Evolutionary conservation across 2,329 filamentous ascomycete genomes (phyloP).

Genomic region (Graphilbum sp.): DNA sequence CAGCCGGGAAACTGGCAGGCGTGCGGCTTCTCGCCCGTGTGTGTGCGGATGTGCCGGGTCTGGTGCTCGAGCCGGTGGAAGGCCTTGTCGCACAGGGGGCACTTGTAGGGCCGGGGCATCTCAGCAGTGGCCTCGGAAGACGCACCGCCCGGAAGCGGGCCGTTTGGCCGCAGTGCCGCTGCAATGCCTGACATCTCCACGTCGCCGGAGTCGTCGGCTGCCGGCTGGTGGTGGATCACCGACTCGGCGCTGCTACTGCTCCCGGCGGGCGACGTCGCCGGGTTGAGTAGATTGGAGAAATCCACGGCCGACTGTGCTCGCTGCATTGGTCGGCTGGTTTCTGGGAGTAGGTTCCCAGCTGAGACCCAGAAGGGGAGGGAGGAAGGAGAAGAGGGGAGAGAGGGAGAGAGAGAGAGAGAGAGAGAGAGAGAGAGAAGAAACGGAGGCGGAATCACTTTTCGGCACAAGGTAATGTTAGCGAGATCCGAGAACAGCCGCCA

Average conservation of each 20-base stretch:
- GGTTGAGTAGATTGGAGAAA: constrained; percentile 62
- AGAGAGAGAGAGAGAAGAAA: too few relatives aligned
- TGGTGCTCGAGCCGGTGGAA: constrained; percentile 97
- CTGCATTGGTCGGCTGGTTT: constrained; percentile 48
- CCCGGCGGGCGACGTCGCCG: constrained; percentile 17
- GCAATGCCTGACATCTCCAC: constrained; percentile 24
- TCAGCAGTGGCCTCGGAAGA: constrained; percentile 37
- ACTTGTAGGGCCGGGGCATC: constrained; percentile 93
- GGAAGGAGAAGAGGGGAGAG: not conserved
- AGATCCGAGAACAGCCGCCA: too few relatives aligned
- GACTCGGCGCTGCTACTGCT: constrained; percentile 13
- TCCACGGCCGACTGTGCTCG: constrained; percentile 56
- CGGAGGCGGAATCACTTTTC: too few relatives aligned
- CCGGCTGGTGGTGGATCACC: constrained; percentile 12
- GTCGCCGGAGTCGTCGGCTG: constrained; percentile 16
- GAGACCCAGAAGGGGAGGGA: too few relatives aligned
- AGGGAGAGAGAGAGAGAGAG: not conserved
- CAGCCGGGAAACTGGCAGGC: constrained; percentile 90
- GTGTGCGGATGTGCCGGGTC: constrained; percentile 78
- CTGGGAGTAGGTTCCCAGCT: constrained; percentile 4
- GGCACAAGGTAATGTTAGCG: too few relatives aligned
- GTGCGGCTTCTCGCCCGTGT: constrained; percentile 66
- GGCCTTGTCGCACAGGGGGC: constrained; percentile 92
- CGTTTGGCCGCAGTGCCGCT: not conserved
- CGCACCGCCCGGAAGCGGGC: constrained; percentile 12